phyloP scores from a whole-genome alignment of 2,329 filamentous ascomycete species.

The Periconia sp. region DNA sequence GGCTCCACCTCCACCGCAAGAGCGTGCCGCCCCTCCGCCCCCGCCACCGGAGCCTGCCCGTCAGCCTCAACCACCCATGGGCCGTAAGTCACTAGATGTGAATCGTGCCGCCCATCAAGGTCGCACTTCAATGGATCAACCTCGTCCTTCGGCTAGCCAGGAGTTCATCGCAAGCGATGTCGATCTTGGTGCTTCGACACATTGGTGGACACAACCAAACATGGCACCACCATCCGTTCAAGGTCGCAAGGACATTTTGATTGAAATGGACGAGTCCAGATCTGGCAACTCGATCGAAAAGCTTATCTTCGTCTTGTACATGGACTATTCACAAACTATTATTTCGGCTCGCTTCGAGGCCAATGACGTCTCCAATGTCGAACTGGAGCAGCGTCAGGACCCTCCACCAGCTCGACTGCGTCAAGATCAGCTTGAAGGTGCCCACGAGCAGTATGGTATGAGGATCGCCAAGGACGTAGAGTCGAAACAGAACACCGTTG shows the following conservation, averaged over 20 bases:
- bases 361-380: slow-evolving; percentile 72
- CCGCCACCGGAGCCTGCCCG: slow-evolving; percentile 46
- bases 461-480: slow-evolving; percentile 74
- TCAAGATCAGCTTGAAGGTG: slow-evolving; percentile 91
- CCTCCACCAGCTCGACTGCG: slow-evolving; percentile 79
- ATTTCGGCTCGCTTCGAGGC: slow-evolving; percentile 81
- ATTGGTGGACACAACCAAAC: slow-evolving; percentile 88
- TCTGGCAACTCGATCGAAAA: slow-evolving; percentile 78
- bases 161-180: slow-evolving; percentile 89
- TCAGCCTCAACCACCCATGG: slow-evolving; percentile 51
- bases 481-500: slow-evolving; percentile 76
- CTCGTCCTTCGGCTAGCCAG: slow-evolving; percentile 75
- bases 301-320: slow-evolving; percentile 85
- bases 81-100: slow-evolving; percentile 70
- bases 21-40: slow-evolving; percentile 50
- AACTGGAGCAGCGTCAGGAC: slow-evolving; percentile 86
- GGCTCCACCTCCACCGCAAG: slow-evolving; percentile 41
- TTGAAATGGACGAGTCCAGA: slow-evolving; percentile 80
- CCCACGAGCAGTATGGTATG: slow-evolving; percentile 81
- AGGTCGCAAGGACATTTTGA: slow-evolving; percentile 80
- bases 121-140: slow-evolving; percentile 75
- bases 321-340: slow-evolving; percentile 95
- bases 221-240: slow-evolving; percentile 82
- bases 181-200: slow-evolving; percentile 73
- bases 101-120: slow-evolving; percentile 58